Evolutionary conservation across 1,139 yeast species (phyloP), one percentile per base, ranked within the genome.

Genomic region (Suhomyces kunorum): DNA sequence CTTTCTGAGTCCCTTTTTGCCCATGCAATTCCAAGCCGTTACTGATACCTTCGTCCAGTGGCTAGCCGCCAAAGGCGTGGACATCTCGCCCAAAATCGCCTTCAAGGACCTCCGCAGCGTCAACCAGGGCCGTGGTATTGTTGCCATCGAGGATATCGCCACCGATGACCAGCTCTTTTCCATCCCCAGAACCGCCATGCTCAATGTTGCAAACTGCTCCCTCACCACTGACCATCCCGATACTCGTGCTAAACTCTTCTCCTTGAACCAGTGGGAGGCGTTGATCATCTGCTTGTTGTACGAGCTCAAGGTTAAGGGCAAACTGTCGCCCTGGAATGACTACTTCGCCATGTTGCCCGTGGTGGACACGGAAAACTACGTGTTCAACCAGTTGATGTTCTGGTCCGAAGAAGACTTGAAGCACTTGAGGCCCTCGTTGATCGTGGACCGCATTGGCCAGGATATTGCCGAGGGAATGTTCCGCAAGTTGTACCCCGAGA

Each of bases 41-140:
- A 76, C 87, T 0, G 51, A 55, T 3, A 51, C 54, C 1, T 87
- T 81, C 53, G 45, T 56, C 11, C 26, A 53, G 1, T 86, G 95
- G 95, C 64, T 87, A 24, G 43, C 50, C 7, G 45, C 47, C 0
- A 62, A 68, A 5, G 78, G 74, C 1, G 75, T 76, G 9, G 55
- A 50, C 13, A 60, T 87, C 5, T 76, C 87, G 1, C 66, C 78
- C 2, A 81, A 83, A 45, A 64, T 88, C 8, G 53, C 61, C 15
- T 67, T 90, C 6, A 71, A 66, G 2, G 96, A 90, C 59, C 69
- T 78, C 34, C 68, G 95, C 34, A 42, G 51, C 1, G 50, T 57
- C 9, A 65, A 74, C 34, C 89, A 87, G 59, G 98, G 98, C 12
- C 73, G 97, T 28, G 95, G 94, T 6, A 60, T 92, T 9, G 59